Percentiles rank a stretch among this genome's conserved stretches.
phyloP scores from a whole-genome alignment of 129 eudicot species.

The Lonicera japonica region DNA sequence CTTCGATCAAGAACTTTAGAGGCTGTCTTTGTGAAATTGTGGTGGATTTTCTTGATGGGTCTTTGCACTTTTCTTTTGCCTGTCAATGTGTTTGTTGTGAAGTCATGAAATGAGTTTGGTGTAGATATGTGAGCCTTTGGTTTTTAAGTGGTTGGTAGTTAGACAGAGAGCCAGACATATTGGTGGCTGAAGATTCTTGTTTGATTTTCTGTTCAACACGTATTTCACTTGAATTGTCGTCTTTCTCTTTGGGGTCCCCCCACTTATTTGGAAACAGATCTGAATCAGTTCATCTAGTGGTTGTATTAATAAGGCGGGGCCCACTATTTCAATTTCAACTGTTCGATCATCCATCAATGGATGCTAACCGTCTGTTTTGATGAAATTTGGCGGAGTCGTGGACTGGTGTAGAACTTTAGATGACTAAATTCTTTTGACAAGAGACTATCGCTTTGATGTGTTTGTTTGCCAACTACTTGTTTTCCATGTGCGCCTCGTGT shows the following conservation, averaged over 20 bases:
- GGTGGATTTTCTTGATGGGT: background rate
- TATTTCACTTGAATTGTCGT: background rate
- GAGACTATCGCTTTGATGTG: background rate
- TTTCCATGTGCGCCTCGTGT: too few species aligned
- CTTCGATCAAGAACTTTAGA: background rate
- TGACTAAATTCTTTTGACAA: background rate
- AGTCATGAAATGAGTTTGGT: slow-evolving; percentile 18
- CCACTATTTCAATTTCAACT: background rate
- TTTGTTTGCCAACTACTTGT: too few species aligned
- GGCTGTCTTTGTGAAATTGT: too few species aligned
- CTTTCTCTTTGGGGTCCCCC: background rate
- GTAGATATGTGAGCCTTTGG: slow-evolving; percentile 32
- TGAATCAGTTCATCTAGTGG: too few species aligned
- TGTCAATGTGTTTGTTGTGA: slow-evolving; percentile 2
- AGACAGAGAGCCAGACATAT: slow-evolving; percentile 43
- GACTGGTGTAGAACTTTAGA: background rate
- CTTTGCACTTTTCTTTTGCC: background rate
- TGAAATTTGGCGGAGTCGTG: background rate
- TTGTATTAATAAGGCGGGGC: background rate
- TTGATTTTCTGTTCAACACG: background rate
- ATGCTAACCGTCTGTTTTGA: background rate
- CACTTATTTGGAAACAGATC: background rate
- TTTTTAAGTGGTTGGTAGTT: slow-evolving; percentile 14
- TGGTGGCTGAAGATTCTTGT: slow-evolving; percentile 23
- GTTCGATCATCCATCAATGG: background rate